Percentiles rank a stretch among this genome's conserved stretches.
Conservation (phyloP, 768 basidiomycete species). For the Tremella mesenterica region DNA sequence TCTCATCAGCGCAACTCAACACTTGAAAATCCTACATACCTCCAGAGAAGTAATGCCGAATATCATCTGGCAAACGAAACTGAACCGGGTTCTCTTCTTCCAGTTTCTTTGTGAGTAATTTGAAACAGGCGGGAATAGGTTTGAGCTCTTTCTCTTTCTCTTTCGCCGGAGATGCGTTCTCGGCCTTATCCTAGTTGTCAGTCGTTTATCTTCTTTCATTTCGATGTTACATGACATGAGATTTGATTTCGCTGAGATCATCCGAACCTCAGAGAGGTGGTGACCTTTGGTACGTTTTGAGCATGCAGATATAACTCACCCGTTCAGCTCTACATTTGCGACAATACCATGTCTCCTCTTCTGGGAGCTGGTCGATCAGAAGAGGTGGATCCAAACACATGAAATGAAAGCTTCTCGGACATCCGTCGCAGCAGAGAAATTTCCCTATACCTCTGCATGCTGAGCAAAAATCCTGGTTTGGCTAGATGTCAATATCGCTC, state of each 20-base stretch:
- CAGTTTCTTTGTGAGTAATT: conserved; percentile 60
- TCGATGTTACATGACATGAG: too few relatives aligned
- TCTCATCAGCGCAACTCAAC: conserved; percentile 9
- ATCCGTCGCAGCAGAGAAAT: conserved; percentile 93
- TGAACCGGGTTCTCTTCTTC: conserved; percentile 65
- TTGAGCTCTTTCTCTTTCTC: conserved; percentile 15
- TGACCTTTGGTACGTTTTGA: too few relatives aligned
- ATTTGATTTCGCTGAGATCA: too few relatives aligned
- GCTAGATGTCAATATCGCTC: too few relatives aligned
- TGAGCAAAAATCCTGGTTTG: conserved; percentile 49
- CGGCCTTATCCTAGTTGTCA: background rate
- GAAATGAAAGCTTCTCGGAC: conserved; percentile 89
- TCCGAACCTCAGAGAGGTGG: too few relatives aligned
- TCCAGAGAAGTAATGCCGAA: conserved; percentile 74
- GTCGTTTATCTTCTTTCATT: too few relatives aligned
- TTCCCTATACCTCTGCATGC: conserved; percentile 54
- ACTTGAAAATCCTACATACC: conserved; percentile 50
- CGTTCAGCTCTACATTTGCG: conserved; percentile 48
- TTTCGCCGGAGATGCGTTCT: conserved; percentile 46
- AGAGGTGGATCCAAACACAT: conserved; percentile 95
- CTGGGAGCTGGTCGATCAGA: conserved; percentile 75
- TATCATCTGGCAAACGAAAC: conserved; percentile 77
- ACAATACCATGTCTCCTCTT: conserved; percentile 50
- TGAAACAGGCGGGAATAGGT: conserved; percentile 38
- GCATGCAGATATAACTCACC: conserved; percentile 57